Percentiles rank a stretch among this genome's conserved stretches.
These are phyloP conservation scores for Phialophora macrospora DNA, from an alignment of 2,329 filamentous ascomycete species.

Conservation along the genomic window DNA sequence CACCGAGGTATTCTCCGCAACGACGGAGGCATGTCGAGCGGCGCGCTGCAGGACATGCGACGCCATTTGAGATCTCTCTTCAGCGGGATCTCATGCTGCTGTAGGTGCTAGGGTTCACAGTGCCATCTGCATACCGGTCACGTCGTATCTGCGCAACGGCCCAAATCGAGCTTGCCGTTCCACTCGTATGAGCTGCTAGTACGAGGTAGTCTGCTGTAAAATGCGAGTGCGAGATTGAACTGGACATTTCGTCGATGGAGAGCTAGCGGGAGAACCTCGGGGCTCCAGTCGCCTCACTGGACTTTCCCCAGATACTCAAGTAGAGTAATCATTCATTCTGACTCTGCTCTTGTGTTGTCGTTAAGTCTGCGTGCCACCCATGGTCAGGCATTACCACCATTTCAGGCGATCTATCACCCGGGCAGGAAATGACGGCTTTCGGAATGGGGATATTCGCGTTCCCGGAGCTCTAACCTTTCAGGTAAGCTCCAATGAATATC, in stretches of 20 bases:
- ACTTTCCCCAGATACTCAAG: too few relatives aligned
- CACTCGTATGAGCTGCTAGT: not conserved
- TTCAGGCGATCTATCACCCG: too few relatives aligned
- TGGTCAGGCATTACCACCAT: too few relatives aligned
- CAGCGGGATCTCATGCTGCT: not conserved
- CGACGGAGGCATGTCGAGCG: not conserved
- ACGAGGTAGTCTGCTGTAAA: not conserved
- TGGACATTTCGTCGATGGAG: not conserved
- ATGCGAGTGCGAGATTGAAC: not conserved
- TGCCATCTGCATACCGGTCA: not conserved
- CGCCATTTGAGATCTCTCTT: not conserved
- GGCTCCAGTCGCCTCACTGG: not conserved
- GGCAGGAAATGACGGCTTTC: too few relatives aligned
- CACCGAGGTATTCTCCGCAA: not conserved
- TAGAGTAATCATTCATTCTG: too few relatives aligned
- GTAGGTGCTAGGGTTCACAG: not conserved
- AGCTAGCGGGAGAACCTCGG: not conserved
- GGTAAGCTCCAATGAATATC: too few relatives aligned
- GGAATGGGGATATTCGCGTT: too few relatives aligned
- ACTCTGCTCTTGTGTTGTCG: too few relatives aligned
- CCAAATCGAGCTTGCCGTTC: not conserved
- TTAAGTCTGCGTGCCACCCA: too few relatives aligned
- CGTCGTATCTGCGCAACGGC: not conserved
- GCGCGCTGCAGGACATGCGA: not conserved
- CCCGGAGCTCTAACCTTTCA: too few relatives aligned